Percentiles rank a stretch among this genome's conserved stretches.
Evolutionary conservation across 2,329 filamentous ascomycete genomes (phyloP).

Genomic region (Anisogramma anomala): DNA sequence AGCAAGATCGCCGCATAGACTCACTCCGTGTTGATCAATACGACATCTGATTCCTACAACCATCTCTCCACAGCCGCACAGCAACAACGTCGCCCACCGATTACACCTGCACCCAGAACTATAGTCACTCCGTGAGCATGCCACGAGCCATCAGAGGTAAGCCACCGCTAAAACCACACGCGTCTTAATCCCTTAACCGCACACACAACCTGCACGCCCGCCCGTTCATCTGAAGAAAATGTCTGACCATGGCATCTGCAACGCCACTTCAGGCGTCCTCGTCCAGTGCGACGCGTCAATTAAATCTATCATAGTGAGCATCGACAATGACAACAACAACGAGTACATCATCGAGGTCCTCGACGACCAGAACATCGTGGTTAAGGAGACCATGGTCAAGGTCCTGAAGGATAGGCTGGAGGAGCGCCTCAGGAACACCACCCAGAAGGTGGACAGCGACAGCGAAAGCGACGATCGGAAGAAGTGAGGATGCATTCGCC

Average conservation of each 20-base stretch:
- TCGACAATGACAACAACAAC: constrained; percentile 59
- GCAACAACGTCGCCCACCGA: too few species aligned
- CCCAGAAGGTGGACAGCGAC: constrained; percentile 33
- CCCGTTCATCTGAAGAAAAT: too few species aligned
- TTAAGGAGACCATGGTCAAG: constrained; percentile 62
- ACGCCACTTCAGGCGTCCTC: constrained; percentile 48
- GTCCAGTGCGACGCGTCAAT: constrained; percentile 79
- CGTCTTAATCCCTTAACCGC: too few species aligned
- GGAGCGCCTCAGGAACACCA: constrained; percentile 39
- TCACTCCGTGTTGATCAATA: too few species aligned
- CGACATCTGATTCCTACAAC: too few species aligned
- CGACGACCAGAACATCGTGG: constrained; percentile 62
- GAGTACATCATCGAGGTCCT: constrained; percentile 71
- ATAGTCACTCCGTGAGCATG: too few species aligned
- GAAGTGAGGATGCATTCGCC: constrained; percentile 1
- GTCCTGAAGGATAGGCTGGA: constrained; percentile 58
- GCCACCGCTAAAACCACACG: too few species aligned
- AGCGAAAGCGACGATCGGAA: constrained; percentile 33
- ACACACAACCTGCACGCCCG: too few species aligned
- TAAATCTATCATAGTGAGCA: constrained; percentile 72
- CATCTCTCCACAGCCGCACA: too few species aligned
- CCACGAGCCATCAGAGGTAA: too few species aligned
- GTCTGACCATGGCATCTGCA: constrained; percentile 6
- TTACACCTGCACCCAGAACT: too few species aligned
- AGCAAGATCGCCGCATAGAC: too few species aligned